Evolutionary conservation across 345 rosid species (phyloP).

Genomic region (Melastoma malabathricum): DNA sequence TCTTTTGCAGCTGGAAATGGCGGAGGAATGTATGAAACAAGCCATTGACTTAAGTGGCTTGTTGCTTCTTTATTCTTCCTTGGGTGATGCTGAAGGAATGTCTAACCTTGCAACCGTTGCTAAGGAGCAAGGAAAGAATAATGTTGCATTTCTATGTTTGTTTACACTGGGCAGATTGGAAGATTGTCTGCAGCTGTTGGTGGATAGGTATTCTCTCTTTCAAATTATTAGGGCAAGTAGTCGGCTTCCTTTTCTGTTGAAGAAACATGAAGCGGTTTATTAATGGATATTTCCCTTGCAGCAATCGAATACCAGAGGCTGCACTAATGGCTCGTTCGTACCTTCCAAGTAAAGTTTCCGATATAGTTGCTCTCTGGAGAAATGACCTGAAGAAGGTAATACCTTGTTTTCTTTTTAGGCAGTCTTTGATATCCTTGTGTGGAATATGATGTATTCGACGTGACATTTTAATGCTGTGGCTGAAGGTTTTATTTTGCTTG

Average conservation of each 20-base stretch:
- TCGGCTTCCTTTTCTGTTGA: neutral
- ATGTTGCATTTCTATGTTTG: slow-evolving; percentile 88
- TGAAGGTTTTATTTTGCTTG: too few species aligned
- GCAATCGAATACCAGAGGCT: slow-evolving; percentile 99
- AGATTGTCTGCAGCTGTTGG: slow-evolving; percentile 82
- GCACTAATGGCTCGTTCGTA: slow-evolving; percentile 97
- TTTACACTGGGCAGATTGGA: slow-evolving; percentile 93
- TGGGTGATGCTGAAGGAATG: slow-evolving; percentile 94
- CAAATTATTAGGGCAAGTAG: neutral
- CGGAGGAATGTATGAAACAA: slow-evolving; percentile 88
- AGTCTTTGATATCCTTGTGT: too few species aligned
- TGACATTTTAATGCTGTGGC: too few species aligned
- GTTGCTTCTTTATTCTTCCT: slow-evolving; percentile 83
- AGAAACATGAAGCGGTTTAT: neutral
- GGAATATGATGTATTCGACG: too few species aligned
- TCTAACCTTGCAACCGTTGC: slow-evolving; percentile 71
- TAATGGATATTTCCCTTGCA: slow-evolving; percentile 21
- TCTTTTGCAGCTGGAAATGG: slow-evolving; percentile 77
- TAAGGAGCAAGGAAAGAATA: slow-evolving; percentile 92
- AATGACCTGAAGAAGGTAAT: slow-evolving; percentile 85
- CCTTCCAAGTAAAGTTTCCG: slow-evolving; percentile 98
- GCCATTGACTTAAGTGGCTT: slow-evolving; percentile 97
- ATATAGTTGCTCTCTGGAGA: slow-evolving; percentile 93
- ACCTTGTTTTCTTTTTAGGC: too few species aligned
- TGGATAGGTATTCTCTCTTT: slow-evolving; percentile 51